Base-by-base conservation (phyloP, 139 green algal species). In the Chlamydomonas sp. region DNA sequence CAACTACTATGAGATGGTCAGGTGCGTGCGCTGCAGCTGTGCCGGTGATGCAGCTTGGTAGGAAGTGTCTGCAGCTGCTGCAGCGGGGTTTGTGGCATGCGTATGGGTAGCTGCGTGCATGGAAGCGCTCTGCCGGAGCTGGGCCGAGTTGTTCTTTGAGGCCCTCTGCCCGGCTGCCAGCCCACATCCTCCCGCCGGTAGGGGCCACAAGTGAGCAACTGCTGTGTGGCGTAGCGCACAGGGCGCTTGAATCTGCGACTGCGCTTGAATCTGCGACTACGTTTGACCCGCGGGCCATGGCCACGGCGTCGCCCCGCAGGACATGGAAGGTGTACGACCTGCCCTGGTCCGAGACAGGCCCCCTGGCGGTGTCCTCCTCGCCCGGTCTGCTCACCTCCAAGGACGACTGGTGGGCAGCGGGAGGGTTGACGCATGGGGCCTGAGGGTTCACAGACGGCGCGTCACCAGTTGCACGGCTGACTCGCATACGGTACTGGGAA, bases 261-360 rank as follows among this genome's bases (percentile, higher is more conserved):
- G 0, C 79, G 16, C 0, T 49, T 58, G 3, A 64, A n/a, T 49
- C 31, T 49, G 31, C 31, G 31, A 49, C 79, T 15, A 9, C 79
- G 16, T 1, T 49, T 58, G 3, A 64, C 79, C 15, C 14, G 3
- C 76, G 2, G 58, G 15, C 76, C 57, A 12, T 17, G 7, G 6
- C 77, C 60, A 17, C 15, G 63, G 2, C 78, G 7, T 12, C 4
- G 1, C 60, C 3, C 67, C 18, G 17, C 88, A 88, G 89, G n/a
- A 90, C 84, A 0, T 93, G 87, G 87, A 93, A 93, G 87, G 80
- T 80, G 69, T 93, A 93, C 75, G 84, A 93, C 74, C 14, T 93
- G 12, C 87, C 90, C 16, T 93, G 87, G 87, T 31, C 16, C 9
- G 62, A 61, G 16, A 89, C 79, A 1, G 90, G 90, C 0, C 87